Base-by-base conservation (phyloP, 2,329 filamentous ascomycete species). In the Diaporthe humulicola region DNA sequence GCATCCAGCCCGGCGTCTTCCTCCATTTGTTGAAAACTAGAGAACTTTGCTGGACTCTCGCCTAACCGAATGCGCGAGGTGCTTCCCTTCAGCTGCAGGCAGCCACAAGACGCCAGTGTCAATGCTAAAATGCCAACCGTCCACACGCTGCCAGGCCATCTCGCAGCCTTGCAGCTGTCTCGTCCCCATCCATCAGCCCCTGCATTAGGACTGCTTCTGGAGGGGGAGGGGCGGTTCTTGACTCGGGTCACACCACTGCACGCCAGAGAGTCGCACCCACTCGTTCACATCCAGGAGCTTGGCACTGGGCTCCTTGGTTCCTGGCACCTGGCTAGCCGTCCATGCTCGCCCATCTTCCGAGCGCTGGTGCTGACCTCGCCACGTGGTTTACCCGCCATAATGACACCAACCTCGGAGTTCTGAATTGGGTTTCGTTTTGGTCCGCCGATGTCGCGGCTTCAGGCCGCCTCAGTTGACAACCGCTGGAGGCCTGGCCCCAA, bases 171-270 rank as follows among this genome's bases (percentile, higher is more conserved):
- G 64, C 64, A 54, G n/a, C 22, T 58, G 57, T 42, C 70, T 72
- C 50, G 64, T 71, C 57, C 45, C 60, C 45, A 54, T 69, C 64
- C 64, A 72, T 64, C 70, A 64, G 42, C 70, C 70, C 70, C 70
- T 72, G 57, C 57, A 64, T 64, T 56, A 64, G 70, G 33, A 71
- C 56, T 50, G 70, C 70, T 56, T 25, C 10, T 38, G 28, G 19
- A 22, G n/a, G 19, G 57, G 19, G 45, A 48, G 19, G 57, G n/a
- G 38, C 15, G 38, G 58, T 33, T 48, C 60, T 28, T 64, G 45
- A 36, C 45, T 54, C 64, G 28, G 19, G 48, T 25, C 64, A 40
- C 45, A 64, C 58, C 58, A 69, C 48, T 69, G 48, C 69, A 71
- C 69, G 38, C 40, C 38, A 9, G 69, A 42, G 38, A 48, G 54